These are phyloP conservation scores for Mycena citricolor DNA, from an alignment of 1,284 basidiomycete genomes.

Conservation along the genomic window DNA sequence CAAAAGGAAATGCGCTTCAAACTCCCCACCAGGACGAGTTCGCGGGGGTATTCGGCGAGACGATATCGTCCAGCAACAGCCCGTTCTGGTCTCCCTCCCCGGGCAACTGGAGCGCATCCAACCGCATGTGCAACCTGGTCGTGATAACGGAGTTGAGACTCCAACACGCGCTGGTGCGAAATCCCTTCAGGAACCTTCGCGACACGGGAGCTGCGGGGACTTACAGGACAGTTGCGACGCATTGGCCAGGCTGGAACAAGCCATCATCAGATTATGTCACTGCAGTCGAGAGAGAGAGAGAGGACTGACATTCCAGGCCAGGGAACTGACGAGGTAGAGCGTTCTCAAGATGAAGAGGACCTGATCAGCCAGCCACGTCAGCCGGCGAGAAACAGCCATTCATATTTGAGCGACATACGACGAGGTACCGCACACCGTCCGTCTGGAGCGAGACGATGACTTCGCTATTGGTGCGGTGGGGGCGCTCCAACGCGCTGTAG, in stretches of 20 bases:
- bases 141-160: conserved; percentile 8
- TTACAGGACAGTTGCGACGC: conserved; percentile 5
- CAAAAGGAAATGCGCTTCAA: too few species aligned
- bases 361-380: too few species aligned
- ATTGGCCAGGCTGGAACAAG: conserved; percentile 7
- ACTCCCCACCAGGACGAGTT: too few species aligned
- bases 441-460: conserved; percentile 7
- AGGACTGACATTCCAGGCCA: conserved; percentile 3
- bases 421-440: conserved; percentile 7
- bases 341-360: background rate
- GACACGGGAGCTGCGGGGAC: background rate
- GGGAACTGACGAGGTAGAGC: conserved; percentile 1
- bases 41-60: too few species aligned
- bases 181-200: background rate
- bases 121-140: conserved; percentile 7
- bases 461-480: conserved; percentile 2
- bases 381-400: conserved; percentile 1
- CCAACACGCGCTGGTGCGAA: conserved; percentile 11
- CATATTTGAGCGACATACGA: background rate
- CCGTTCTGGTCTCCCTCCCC: too few species aligned
- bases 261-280: background rate
- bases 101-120: too few species aligned
- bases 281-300: background rate
- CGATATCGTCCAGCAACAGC: too few species aligned
- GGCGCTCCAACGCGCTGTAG: conserved; percentile 10